Evolutionary conservation across 176 grass and related monocot species (phyloP).

Genomic region (Ananas comosus): DNA sequence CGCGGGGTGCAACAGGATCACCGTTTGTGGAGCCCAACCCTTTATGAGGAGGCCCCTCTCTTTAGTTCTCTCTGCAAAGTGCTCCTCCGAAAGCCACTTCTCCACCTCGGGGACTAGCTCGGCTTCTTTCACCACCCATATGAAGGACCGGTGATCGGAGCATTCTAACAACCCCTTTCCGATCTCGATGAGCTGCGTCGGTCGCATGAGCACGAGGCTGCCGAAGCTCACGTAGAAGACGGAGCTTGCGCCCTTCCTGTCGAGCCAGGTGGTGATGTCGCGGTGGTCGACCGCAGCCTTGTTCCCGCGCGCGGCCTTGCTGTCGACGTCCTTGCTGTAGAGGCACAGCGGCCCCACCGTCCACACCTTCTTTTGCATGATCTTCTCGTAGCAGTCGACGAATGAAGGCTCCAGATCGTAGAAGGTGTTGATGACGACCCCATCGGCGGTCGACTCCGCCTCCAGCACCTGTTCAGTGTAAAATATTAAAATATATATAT

Average conservation of each 20-base stretch:
- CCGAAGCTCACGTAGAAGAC: not conserved
- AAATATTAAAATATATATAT: too few relatives aligned
- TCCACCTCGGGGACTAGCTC: constrained; percentile 24
- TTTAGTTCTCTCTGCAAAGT: constrained; percentile 15
- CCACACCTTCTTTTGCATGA: constrained; percentile 40
- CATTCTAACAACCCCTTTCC: constrained; percentile 40
- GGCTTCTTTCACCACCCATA: constrained; percentile 50
- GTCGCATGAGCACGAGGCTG: not conserved
- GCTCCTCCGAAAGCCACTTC: constrained; percentile 9
- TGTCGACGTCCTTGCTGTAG: constrained; percentile 26
- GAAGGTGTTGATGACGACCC: constrained; percentile 60
- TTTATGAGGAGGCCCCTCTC: constrained; percentile 25
- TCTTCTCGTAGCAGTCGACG: constrained; percentile 16
- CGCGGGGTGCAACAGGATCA: constrained; percentile 27
- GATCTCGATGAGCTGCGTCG: constrained; percentile 37
- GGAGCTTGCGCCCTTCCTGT: not conserved
- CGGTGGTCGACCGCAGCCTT: not conserved
- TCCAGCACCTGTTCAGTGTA: constrained; percentile 3
- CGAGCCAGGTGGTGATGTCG: not conserved
- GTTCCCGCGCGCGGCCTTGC: not conserved
- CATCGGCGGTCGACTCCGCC: constrained; percentile 42
- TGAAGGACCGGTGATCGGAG: constrained; percentile 28
- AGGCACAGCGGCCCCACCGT: constrained; percentile 40
- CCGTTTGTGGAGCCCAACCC: constrained; percentile 38
- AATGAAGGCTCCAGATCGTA: constrained; percentile 32